Evolutionary conservation across 306 rosid genomes (phyloP).

Genomic region (Fragaria nilgerrensis): DNA sequence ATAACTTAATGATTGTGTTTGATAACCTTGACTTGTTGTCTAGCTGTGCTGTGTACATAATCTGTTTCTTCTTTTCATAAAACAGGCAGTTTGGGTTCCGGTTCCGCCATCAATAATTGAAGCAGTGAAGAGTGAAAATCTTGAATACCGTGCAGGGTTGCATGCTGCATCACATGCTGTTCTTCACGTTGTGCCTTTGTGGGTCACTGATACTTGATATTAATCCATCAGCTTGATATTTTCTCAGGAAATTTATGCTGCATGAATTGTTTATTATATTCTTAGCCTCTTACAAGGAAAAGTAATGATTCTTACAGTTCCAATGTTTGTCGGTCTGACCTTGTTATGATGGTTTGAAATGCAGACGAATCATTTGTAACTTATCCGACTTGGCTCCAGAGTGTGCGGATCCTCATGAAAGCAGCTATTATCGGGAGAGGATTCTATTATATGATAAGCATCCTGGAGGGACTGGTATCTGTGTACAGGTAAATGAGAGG

Average conservation of each 20-base stretch:
- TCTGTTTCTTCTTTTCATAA: constrained; percentile 23
- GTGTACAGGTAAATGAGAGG: constrained; percentile 56
- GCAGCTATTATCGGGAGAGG: constrained; percentile 78
- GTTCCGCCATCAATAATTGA: constrained; percentile 69
- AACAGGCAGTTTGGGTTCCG: constrained; percentile 90
- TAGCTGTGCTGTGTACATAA: not conserved
- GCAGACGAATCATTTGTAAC: constrained; percentile 78
- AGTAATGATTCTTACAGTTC: constrained; percentile 3
- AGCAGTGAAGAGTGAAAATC: constrained; percentile 43
- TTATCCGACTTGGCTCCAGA: constrained; percentile 82
- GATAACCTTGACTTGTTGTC: constrained; percentile 14
- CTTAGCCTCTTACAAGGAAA: not conserved
- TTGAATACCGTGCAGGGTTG: constrained; percentile 91
- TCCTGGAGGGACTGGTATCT: constrained; percentile 83
- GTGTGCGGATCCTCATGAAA: constrained; percentile 77
- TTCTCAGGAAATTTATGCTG: not conserved
- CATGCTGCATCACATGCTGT: constrained; percentile 98
- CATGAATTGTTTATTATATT: not conserved
- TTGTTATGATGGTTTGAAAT: constrained; percentile 23
- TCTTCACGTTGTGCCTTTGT: constrained; percentile 87
- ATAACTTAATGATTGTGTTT: not conserved
- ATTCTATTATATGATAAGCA: constrained; percentile 80
- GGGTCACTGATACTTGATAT: constrained; percentile 37
- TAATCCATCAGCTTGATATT: not conserved
- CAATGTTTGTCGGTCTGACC: constrained; percentile 21